phyloP scores from a whole-genome alignment of 202 grass and related monocot species.

The Panicum virgatum region DNA sequence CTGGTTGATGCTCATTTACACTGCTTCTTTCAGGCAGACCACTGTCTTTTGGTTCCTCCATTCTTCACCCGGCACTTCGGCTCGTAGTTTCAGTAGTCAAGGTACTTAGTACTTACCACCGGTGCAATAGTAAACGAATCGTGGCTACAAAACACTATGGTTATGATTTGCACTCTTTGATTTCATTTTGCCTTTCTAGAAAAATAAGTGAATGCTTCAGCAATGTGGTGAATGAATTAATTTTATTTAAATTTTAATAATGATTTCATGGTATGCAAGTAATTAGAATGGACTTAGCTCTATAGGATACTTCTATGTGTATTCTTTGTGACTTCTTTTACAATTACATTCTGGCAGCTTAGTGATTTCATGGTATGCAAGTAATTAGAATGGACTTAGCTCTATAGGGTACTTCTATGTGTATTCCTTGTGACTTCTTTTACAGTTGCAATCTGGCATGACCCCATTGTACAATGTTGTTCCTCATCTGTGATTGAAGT shows the following conservation, averaged over 20 bases:
- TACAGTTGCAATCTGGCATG: background rate
- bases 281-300: background rate
- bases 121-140: background rate
- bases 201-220: background rate
- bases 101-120: conserved; percentile 32
- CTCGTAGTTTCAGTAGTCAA: conserved; percentile 9
- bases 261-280: background rate
- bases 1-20: background rate
- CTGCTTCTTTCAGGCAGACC: conserved; percentile 8
- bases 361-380: background rate
- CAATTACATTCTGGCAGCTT: background rate
- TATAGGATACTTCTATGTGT: background rate
- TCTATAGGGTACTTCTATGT: background rate
- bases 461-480: background rate
- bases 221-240: background rate
- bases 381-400: background rate
- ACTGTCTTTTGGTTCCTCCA: background rate
- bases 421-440: background rate
- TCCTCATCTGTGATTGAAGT: background rate
- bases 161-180: background rate
- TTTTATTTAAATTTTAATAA: background rate
- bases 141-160: background rate
- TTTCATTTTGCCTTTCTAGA: background rate
- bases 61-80: background rate
- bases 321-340: background rate